phyloP scores from a whole-genome alignment of 2,329 filamentous ascomycete genomes.

The Hymenoscyphus occultus region DNA sequence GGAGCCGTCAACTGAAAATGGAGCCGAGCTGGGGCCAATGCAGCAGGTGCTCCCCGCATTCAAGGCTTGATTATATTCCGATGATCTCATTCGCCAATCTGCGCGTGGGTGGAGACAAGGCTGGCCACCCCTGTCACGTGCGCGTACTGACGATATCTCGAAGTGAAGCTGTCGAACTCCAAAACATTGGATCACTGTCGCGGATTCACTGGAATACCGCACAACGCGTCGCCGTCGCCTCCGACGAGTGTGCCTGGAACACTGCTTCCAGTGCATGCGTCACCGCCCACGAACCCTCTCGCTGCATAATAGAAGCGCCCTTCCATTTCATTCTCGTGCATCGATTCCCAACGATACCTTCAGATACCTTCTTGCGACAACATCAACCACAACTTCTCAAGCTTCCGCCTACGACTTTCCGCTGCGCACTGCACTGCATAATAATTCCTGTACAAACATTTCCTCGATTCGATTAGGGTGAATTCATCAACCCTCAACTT shows the following conservation, averaged over 20 bases:
- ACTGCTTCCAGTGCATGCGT: slow-evolving; percentile 1
- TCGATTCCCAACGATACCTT: neutral
- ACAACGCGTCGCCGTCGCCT: slow-evolving; percentile 2
- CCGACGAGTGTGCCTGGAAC: neutral
- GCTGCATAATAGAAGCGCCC: neutral
- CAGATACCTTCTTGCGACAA: neutral
- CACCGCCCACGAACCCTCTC: neutral
- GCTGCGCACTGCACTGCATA: neutral
- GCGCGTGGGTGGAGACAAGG: neutral
- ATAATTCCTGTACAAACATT: neutral
- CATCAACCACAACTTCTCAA: neutral
- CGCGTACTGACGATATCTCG: neutral
- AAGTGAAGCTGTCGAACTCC: neutral
- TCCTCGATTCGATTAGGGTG: neutral
- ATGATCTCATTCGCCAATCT: neutral
- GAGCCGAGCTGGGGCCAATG: neutral
- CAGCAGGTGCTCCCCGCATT: neutral
- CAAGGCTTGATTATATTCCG: neutral
- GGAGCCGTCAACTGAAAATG: too few relatives aligned
- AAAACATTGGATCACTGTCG: neutral
- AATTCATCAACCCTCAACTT: neutral
- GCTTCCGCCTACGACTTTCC: neutral
- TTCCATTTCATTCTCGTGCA: neutral
- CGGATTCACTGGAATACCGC: slow-evolving; percentile 1
- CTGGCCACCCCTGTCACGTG: neutral